Percentiles rank a stretch among this genome's conserved stretches.
Evolutionary conservation across 345 rosid species (phyloP).

Genomic region (Physaria fendleri): DNA sequence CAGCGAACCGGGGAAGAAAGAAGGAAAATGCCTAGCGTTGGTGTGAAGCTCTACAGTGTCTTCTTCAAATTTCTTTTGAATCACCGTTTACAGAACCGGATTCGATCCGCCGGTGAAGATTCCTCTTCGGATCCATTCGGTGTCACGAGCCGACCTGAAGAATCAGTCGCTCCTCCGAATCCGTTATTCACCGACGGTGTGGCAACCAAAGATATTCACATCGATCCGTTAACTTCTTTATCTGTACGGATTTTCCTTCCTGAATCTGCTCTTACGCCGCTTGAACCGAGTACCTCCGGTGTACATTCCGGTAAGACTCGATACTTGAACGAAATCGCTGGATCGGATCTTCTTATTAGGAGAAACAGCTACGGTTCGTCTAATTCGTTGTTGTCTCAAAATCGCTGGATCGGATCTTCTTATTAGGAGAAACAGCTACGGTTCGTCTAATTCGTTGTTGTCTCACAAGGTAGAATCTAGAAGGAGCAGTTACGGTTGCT

Average conservation of each 20-base stretch:
- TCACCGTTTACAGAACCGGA: slow-evolving; percentile 76
- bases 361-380: slow-evolving; percentile 51
- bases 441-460: slow-evolving; percentile 22
- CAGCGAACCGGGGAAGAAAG: not conserved
- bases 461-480: slow-evolving; percentile 30
- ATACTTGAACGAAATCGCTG: slow-evolving; percentile 11
- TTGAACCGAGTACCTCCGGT: slow-evolving; percentile 36
- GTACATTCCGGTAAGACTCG: slow-evolving; percentile 26
- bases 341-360: slow-evolving; percentile 34
- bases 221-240: slow-evolving; percentile 78
- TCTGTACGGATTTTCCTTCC: slow-evolving; percentile 88
- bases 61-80: slow-evolving; percentile 89
- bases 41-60: slow-evolving; percentile 78
- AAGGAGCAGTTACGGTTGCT: slow-evolving; percentile 45
- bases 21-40: slow-evolving; percentile 87
- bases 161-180: slow-evolving; percentile 59
- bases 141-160: slow-evolving; percentile 75
- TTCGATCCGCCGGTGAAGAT: slow-evolving; percentile 40
- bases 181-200: slow-evolving; percentile 86
- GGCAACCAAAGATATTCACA: slow-evolving; percentile 93
- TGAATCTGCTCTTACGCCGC: slow-evolving; percentile 63
- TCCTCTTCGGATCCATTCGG: slow-evolving; percentile 51
- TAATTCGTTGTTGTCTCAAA: slow-evolving; percentile 15
- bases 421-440: slow-evolving; percentile 49
- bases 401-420: slow-evolving; percentile 32